These are phyloP conservation scores for Mrakia frigida DNA, from an alignment of 768 basidiomycete species.

Conservation along the genomic window DNA sequence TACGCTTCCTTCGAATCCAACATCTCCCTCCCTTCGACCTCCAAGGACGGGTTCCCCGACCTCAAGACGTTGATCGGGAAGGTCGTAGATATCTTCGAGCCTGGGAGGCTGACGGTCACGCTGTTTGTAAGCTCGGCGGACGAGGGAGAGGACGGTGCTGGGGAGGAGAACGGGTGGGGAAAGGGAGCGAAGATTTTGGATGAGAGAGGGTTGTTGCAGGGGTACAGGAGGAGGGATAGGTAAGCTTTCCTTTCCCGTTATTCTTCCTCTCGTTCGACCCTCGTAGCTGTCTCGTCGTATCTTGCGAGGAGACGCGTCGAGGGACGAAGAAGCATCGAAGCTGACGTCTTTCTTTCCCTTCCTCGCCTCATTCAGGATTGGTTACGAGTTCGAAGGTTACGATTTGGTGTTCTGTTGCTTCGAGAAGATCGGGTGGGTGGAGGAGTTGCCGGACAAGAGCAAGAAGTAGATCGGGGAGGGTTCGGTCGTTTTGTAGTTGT, in stretches of 20 bases:
- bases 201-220: slow-evolving; percentile 60
- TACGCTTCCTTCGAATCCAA: slow-evolving; percentile 99
- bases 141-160: slow-evolving; percentile 46
- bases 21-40: slow-evolving; percentile 57
- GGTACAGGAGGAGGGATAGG: slow-evolving; percentile 83
- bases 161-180: slow-evolving; percentile 31
- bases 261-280: background rate
- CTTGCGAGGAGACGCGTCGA: no score
- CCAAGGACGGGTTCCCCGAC: slow-evolving; percentile 51
- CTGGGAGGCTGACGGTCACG: slow-evolving; percentile 75
- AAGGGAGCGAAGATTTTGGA: slow-evolving; percentile 38
- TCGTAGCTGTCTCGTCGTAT: no score
- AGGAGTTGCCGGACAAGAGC: background rate
- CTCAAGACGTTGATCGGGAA: slow-evolving; percentile 74
- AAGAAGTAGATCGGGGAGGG: background rate
- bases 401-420: slow-evolving; percentile 86
- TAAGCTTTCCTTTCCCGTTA: background rate
- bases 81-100: slow-evolving; percentile 89
- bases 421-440: slow-evolving; percentile 46
- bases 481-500: background rate
- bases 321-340: background rate
- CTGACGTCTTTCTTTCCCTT: background rate
- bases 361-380: slow-evolving; percentile 52
- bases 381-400: slow-evolving; percentile 93
- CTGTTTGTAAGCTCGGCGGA: slow-evolving; percentile 64